Percentiles rank a stretch among this genome's conserved stretches.
Conservation (phyloP, 2,329 filamentous ascomycete genomes). For the Fusarium nurragi region DNA sequence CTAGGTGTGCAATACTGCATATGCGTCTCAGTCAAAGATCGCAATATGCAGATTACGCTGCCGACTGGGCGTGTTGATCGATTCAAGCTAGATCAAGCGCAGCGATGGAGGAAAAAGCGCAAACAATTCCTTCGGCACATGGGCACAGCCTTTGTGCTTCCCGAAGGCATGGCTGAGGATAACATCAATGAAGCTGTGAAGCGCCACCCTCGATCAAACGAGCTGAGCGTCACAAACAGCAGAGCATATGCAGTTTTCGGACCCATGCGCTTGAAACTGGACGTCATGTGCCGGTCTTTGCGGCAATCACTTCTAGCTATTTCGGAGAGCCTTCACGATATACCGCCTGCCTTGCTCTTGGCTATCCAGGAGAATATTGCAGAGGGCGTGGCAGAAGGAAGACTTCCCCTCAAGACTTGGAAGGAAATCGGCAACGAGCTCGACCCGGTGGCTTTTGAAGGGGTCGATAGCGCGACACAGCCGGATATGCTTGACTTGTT, state of each 20-base stretch:
- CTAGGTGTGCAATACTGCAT: slow-evolving; percentile 56
- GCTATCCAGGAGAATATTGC: slow-evolving; percentile 44
- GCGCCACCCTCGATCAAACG: background rate
- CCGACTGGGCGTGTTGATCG: slow-evolving; percentile 44
- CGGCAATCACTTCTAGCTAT: slow-evolving; percentile 25
- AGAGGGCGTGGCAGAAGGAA: slow-evolving; percentile 39
- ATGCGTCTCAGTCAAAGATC: slow-evolving; percentile 42
- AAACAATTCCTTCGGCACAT: slow-evolving; percentile 45
- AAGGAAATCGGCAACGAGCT: slow-evolving; percentile 39
- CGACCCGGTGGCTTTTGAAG: background rate
- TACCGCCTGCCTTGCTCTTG: slow-evolving; percentile 43
- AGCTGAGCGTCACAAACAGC: background rate
- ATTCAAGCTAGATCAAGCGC: slow-evolving; percentile 40
- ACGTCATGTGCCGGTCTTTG: slow-evolving; percentile 37
- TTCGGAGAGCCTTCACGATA: slow-evolving; percentile 32
- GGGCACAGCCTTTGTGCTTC: slow-evolving; percentile 49
- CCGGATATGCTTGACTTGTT: slow-evolving; percentile 45
- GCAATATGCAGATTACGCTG: slow-evolving; percentile 39
- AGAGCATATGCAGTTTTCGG: slow-evolving; percentile 9
- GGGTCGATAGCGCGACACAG: slow-evolving; percentile 40
- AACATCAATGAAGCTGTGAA: slow-evolving; percentile 38
- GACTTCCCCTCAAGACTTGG: slow-evolving; percentile 49
- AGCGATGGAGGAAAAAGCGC: slow-evolving; percentile 45
- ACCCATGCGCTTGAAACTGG: slow-evolving; percentile 41
- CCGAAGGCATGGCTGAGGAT: slow-evolving; percentile 48